Conservation (phyloP, 2,329 filamentous ascomycete species). For the Elsinoe arachidis region DNA sequence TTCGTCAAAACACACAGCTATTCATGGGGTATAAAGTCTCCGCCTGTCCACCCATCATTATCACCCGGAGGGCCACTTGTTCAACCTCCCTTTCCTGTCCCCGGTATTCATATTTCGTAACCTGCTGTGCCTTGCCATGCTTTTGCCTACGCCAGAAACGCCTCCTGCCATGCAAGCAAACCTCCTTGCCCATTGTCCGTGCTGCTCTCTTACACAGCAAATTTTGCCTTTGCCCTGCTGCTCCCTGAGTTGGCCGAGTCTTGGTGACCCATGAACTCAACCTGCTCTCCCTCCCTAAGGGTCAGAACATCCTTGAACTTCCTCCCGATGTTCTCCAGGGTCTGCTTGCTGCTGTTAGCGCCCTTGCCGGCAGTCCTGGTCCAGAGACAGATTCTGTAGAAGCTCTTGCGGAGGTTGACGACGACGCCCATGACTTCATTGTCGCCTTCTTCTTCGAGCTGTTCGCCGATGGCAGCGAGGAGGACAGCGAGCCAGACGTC, state of each 20-base stretch:
- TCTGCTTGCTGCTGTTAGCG: constrained; percentile 68
- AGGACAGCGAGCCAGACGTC: constrained; percentile 98
- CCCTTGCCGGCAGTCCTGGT: constrained; percentile 86
- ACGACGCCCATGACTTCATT: constrained; percentile 99
- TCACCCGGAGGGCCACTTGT: constrained; percentile 27
- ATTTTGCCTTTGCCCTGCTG: constrained; percentile 92
- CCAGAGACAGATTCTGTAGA: constrained; percentile 97
- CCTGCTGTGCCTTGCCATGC: background rate
- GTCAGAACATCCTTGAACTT: constrained; percentile 90
- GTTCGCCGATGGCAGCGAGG: constrained; percentile 94
- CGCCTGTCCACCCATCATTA: constrained; percentile 7
- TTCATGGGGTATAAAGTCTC: constrained; percentile 11
- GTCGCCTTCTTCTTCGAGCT: constrained; percentile 86
- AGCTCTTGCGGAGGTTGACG: constrained; percentile 96
- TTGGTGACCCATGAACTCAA: constrained; percentile 96
- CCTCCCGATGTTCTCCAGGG: constrained; percentile 73
- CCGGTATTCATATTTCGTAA: background rate
- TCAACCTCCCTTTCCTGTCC: constrained; percentile 24
- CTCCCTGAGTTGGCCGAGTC: constrained; percentile 89
- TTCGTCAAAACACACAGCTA: constrained; percentile 11
- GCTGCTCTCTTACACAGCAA: constrained; percentile 54
- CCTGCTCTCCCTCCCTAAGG: constrained; percentile 63
- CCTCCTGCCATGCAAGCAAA: background rate
- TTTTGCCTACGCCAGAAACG: background rate
- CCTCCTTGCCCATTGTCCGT: background rate